Evolutionary conservation across 345 rosid genomes (phyloP).

Genomic region (Eucalyptus sp.): DNA sequence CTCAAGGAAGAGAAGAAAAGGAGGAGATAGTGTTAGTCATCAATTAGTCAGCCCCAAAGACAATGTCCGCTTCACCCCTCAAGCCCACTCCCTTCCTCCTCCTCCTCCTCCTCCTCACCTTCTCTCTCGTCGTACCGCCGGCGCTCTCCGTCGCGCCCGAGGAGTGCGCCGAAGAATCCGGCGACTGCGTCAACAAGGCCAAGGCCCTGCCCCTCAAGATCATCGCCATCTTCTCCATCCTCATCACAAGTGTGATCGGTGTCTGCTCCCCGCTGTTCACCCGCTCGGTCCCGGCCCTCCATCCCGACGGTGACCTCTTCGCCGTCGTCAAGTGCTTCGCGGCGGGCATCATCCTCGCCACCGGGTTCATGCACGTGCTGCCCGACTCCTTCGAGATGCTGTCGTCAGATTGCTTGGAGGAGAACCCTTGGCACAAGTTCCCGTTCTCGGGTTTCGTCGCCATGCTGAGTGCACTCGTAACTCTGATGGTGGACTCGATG

Average conservation of each 20-base stretch:
- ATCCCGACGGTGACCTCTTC: slow-evolving; percentile 30
- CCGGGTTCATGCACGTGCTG: slow-evolving; percentile 78
- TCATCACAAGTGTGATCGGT: slow-evolving; percentile 33
- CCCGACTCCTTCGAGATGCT: slow-evolving; percentile 74
- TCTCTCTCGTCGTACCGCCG: neutral
- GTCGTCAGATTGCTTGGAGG: slow-evolving; percentile 38
- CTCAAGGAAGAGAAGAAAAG: neutral
- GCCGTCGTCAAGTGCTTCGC: slow-evolving; percentile 56
- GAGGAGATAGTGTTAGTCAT: neutral
- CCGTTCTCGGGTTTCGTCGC: slow-evolving; percentile 77
- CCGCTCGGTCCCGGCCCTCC: slow-evolving; percentile 11
- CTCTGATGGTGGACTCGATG: slow-evolving; percentile 56
- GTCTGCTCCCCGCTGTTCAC: slow-evolving; percentile 33
- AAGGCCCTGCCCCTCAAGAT: slow-evolving; percentile 24
- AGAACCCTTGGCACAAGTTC: slow-evolving; percentile 67
- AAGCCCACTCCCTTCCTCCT: neutral
- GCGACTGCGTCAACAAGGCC: neutral
- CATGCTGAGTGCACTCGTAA: slow-evolving; percentile 50
- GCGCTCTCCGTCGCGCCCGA: neutral
- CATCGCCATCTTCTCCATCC: slow-evolving; percentile 28
- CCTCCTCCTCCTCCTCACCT: neutral
- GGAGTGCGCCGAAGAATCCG: slow-evolving; percentile 13
- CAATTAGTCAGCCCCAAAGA: neutral
- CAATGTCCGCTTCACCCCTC: neutral
- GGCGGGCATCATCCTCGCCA: slow-evolving; percentile 65